A percentile compares a stretch with the other conserved stretches of the same genome.
Evolutionary conservation across 176 grass and related monocot genomes (phyloP).

Genomic region (Triticum aestivum): DNA sequence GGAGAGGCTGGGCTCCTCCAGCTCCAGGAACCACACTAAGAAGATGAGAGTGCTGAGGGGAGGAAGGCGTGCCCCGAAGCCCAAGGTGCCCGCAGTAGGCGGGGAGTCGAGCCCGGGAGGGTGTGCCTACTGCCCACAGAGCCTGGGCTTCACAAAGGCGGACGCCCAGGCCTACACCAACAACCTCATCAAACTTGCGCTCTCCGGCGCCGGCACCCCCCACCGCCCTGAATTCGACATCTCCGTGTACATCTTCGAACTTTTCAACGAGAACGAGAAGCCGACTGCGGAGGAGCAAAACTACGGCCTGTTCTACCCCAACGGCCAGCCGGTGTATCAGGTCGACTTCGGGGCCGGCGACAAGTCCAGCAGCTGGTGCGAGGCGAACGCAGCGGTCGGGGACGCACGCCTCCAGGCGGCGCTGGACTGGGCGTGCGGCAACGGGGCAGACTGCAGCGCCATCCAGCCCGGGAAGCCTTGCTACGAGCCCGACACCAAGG

Average conservation of each 20-base stretch:
- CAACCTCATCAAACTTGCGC: constrained; percentile 48
- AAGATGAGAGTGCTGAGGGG: constrained; percentile 32
- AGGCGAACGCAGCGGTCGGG: constrained; percentile 16
- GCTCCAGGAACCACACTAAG: constrained; percentile 2
- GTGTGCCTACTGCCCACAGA: neutral
- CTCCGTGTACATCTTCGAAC: constrained; percentile 63
- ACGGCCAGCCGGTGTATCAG: constrained; percentile 47
- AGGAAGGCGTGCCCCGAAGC: constrained; percentile 42
- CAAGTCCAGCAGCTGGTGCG: constrained; percentile 37
- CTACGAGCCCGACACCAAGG: constrained; percentile 38
- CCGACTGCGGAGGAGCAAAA: constrained; percentile 37
- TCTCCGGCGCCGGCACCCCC: constrained; percentile 50
- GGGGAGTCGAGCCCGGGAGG: neutral
- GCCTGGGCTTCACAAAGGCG: neutral
- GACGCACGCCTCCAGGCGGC: constrained; percentile 28
- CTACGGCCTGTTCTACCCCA: constrained; percentile 67
- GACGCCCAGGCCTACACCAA: constrained; percentile 52
- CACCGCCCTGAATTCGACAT: constrained; percentile 40
- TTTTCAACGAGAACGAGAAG: constrained; percentile 74
- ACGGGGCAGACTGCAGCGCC: constrained; percentile 24
- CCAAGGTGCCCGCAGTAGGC: neutral
- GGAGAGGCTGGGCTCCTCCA: constrained; percentile 24
- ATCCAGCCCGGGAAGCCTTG: constrained; percentile 30
- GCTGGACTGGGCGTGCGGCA: constrained; percentile 37
- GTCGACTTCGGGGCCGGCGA: constrained; percentile 35